Evolutionary conservation across 768 basidiomycete species (phyloP).

Genomic region (Polyporus arcularius): DNA sequence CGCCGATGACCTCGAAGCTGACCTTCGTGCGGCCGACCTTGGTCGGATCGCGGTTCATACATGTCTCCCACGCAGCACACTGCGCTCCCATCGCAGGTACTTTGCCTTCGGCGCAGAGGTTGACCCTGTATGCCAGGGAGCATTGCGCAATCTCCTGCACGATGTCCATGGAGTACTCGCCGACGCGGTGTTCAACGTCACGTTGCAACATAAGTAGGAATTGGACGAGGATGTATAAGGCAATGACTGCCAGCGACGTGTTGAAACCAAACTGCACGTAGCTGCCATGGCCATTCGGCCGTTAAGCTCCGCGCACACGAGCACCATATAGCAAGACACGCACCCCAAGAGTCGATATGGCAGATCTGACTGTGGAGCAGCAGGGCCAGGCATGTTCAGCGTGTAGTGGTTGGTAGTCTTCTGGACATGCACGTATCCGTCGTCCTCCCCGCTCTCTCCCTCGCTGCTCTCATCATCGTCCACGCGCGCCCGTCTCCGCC

Average conservation of each 20-base stretch:
- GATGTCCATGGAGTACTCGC: conserved; percentile 89
- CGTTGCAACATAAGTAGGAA: conserved; percentile 89
- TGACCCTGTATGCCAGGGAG: conserved; percentile 75
- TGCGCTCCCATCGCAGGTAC: conserved; percentile 88
- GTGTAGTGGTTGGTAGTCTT: conserved; percentile 82
- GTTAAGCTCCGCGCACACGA: not conserved
- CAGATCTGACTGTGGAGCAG: conserved; percentile 56
- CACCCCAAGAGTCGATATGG: conserved; percentile 90
- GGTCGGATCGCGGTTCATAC: conserved; percentile 93
- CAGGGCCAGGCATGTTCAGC: conserved; percentile 70
- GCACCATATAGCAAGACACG: conserved; percentile 18
- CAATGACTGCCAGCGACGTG: conserved; percentile 75
- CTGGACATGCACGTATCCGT: conserved; percentile 41
- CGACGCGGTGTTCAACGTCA: conserved; percentile 86
- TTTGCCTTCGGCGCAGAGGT: conserved; percentile 73
- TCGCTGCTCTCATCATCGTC: conserved; percentile 33
- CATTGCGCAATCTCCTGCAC: conserved; percentile 92
- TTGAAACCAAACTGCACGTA: conserved; percentile 97
- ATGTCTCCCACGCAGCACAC: conserved; percentile 89
- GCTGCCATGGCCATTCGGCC: conserved; percentile 36
- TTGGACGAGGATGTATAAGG: conserved; percentile 81
- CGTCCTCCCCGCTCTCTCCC: conserved; percentile 48
- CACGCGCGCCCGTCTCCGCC: conserved; percentile 5
- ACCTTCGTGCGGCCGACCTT: conserved; percentile 87
- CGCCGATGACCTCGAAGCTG: conserved; percentile 92